These are phyloP conservation scores for Sanghuangporus weigelae DNA, from an alignment of 1,284 basidiomycete species.

Conservation along the genomic window DNA sequence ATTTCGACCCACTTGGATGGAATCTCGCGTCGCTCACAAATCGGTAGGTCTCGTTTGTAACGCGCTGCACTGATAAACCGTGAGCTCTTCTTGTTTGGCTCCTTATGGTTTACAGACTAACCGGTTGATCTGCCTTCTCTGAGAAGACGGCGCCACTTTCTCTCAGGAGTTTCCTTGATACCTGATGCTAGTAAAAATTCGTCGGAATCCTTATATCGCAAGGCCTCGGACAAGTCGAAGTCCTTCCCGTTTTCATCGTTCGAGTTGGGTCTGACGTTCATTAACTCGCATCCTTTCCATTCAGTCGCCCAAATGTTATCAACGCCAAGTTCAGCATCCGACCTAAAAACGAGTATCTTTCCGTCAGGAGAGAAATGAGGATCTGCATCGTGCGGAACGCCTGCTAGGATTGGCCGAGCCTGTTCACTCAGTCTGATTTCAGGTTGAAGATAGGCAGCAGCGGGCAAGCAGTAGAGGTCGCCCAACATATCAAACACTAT, in stretches of 20 bases:
- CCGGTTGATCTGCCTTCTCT: slow-evolving; percentile 56
- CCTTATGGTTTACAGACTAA: slow-evolving; percentile 26
- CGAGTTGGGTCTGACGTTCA: slow-evolving; percentile 41
- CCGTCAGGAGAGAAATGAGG: slow-evolving; percentile 68
- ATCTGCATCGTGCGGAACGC: slow-evolving; percentile 64
- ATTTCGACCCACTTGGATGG: slow-evolving; percentile 53
- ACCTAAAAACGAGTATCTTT: slow-evolving; percentile 54
- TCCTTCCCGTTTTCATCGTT: slow-evolving; percentile 15
- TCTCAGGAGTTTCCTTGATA: slow-evolving; percentile 42
- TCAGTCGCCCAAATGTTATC: slow-evolving; percentile 69
- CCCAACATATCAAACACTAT: slow-evolving; percentile 72
- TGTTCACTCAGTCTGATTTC: slow-evolving; percentile 19
- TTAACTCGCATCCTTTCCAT: slow-evolving; percentile 57
- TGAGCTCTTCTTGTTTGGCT: neutral
- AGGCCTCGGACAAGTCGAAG: slow-evolving; percentile 30
- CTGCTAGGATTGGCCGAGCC: slow-evolving; percentile 50
- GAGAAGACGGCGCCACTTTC: slow-evolving; percentile 43
- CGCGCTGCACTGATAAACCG: slow-evolving; percentile 42
- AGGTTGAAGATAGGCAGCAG: slow-evolving; percentile 30
- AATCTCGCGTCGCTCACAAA: slow-evolving; percentile 65
- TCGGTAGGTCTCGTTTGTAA: slow-evolving; percentile 71
- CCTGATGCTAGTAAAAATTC: slow-evolving; percentile 45
- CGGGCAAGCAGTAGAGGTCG: slow-evolving; percentile 65
- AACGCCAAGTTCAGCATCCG: slow-evolving; percentile 64
- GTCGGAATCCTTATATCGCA: slow-evolving; percentile 36